These are phyloP conservation scores for Serendipita sp. DNA, from an alignment of 768 basidiomycete genomes.

Conservation along the genomic window DNA sequence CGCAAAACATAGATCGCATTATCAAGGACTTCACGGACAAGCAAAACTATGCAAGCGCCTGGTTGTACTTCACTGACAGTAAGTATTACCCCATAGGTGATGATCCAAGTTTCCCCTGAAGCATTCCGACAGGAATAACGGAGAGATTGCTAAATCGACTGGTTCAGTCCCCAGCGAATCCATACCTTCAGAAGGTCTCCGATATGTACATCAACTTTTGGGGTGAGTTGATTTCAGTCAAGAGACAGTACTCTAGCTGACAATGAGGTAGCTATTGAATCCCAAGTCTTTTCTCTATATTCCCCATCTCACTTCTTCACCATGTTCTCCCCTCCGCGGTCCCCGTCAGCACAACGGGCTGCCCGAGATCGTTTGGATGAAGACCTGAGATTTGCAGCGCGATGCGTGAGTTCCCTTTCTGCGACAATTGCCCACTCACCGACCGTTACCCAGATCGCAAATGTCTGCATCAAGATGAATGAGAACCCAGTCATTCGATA, in stretches of 20 bases:
- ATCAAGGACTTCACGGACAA: slow-evolving; percentile 62
- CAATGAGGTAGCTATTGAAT: slow-evolving; percentile 50
- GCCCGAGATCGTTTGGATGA: slow-evolving; percentile 71
- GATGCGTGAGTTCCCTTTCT: slow-evolving; percentile 17
- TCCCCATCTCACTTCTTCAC: slow-evolving; percentile 73
- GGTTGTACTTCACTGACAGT: slow-evolving; percentile 92
- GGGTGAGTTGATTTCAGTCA: slow-evolving; percentile 36
- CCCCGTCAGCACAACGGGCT: slow-evolving; percentile 37
- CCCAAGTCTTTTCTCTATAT: slow-evolving; percentile 68
- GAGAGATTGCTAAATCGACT: slow-evolving; percentile 65
- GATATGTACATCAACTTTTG: slow-evolving; percentile 90
- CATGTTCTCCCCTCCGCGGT: slow-evolving; percentile 68
- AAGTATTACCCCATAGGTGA: slow-evolving; percentile 14
- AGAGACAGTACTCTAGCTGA: slow-evolving; percentile 8
- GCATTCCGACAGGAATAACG: slow-evolving; percentile 38
- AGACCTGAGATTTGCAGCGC: slow-evolving; percentile 52
- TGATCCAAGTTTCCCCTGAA: not conserved
- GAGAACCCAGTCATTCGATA: slow-evolving; percentile 91
- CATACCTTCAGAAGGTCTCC: slow-evolving; percentile 56
- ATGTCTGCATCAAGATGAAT: slow-evolving; percentile 75
- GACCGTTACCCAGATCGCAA: slow-evolving; percentile 41
- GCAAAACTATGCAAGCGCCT: slow-evolving; percentile 66
- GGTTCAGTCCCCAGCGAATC: slow-evolving; percentile 58
- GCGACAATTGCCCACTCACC: not conserved
- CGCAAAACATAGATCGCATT: slow-evolving; percentile 82